Percentiles rank a stretch among this genome's conserved stretches.
These are phyloP conservation scores for Diplodia seriata DNA, from an alignment of 2,329 filamentous ascomycete species.

Conservation along the genomic window DNA sequence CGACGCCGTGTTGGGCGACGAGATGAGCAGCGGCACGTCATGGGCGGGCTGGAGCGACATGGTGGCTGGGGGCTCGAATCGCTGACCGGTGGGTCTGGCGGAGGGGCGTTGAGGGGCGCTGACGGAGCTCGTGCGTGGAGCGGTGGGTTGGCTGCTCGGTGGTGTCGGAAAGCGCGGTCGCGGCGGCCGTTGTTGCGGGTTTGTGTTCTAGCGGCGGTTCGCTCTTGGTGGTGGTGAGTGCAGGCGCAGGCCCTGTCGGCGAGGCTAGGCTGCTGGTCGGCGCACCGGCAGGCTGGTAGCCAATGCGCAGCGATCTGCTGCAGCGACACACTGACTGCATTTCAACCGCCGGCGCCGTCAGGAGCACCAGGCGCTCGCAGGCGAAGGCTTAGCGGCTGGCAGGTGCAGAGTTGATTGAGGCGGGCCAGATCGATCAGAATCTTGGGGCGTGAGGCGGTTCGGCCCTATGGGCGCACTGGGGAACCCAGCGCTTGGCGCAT, in stretches of 20 bases:
- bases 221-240: neutral
- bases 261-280: too few relatives aligned
- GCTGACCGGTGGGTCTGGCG: conserved; percentile 1
- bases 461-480: conserved; percentile 20
- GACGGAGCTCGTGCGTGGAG: neutral
- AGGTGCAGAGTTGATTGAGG: too few relatives aligned
- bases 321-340: neutral
- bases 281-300: conserved; percentile 20
- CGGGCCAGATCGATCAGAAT: conserved; percentile 12
- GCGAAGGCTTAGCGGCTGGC: too few relatives aligned
- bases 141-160: neutral
- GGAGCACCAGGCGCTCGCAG: too few relatives aligned
- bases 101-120: neutral
- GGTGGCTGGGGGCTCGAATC: neutral
- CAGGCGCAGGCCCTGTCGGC: too few relatives aligned
- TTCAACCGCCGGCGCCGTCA: too few relatives aligned
- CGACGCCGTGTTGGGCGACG: conserved; percentile 77
- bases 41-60: conserved; percentile 48
- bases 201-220: neutral
- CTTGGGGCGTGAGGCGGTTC: conserved; percentile 23
- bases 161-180: conserved; percentile 15
- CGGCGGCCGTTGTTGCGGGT: neutral
- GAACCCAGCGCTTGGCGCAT: neutral
- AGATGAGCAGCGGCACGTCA: conserved; percentile 77
- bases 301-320: conserved; percentile 21